These are phyloP conservation scores for Hygrocybe punicea DNA, from an alignment of 768 basidiomycete genomes.

Conservation along the genomic window DNA sequence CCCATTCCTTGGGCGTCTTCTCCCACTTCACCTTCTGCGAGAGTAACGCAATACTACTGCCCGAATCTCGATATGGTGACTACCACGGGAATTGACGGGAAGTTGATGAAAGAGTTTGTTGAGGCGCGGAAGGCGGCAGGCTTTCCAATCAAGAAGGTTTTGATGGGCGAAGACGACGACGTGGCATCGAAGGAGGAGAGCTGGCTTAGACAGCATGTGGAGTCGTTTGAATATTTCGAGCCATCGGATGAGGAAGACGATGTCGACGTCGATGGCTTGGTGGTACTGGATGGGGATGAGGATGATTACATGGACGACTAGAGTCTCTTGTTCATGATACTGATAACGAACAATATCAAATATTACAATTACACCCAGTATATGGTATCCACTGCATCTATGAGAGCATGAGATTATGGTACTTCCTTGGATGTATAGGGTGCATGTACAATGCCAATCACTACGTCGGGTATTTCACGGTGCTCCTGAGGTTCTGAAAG, in stretches of 20 bases:
- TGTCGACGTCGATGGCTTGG: slow-evolving; percentile 28
- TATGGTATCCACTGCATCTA: too few species aligned
- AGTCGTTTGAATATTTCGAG: slow-evolving; percentile 55
- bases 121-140: slow-evolving; percentile 40
- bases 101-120: slow-evolving; percentile 44
- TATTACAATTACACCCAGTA: too few species aligned
- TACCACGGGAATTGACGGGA: slow-evolving; percentile 44
- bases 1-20: slow-evolving; percentile 6
- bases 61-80: slow-evolving; percentile 51
- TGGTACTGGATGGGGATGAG: not conserved
- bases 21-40: slow-evolving; percentile 1
- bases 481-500: slow-evolving; percentile 23
- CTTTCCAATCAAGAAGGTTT: slow-evolving; percentile 44
- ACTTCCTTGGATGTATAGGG: slow-evolving; percentile 21
- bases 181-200: slow-evolving; percentile 41
- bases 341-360: too few species aligned
- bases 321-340: too few species aligned
- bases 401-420: not conserved
- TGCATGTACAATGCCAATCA: slow-evolving; percentile 46
- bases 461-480: slow-evolving; percentile 47
- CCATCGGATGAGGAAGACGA: slow-evolving; percentile 52
- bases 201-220: slow-evolving; percentile 53
- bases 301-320: slow-evolving; percentile 16
- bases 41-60: slow-evolving; percentile 35
- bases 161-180: slow-evolving; percentile 46